Evolutionary conservation across 2,329 filamentous ascomycete species (phyloP).

Genomic region (Capronia epimyces): DNA sequence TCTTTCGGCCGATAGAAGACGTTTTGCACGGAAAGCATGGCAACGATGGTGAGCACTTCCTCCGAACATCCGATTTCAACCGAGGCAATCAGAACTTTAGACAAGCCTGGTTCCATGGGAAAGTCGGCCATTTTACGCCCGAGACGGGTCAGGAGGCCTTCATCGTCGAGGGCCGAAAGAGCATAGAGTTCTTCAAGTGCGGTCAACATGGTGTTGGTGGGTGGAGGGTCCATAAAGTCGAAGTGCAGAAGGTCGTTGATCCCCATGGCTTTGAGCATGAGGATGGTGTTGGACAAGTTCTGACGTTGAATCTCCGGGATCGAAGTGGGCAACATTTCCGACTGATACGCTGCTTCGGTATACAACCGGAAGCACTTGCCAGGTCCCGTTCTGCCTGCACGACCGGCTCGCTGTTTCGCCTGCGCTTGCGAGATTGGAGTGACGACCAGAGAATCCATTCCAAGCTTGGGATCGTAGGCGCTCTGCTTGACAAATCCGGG

Average conservation of each 20-base stretch:
- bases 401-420: constrained; percentile 86
- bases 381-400: constrained; percentile 88
- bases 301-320: constrained; percentile 96
- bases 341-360: constrained; percentile 90
- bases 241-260: constrained; percentile 97
- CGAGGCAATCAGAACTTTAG: constrained; percentile 82
- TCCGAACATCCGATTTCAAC: constrained; percentile 87
- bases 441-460: constrained; percentile 94
- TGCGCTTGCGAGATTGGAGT: constrained; percentile 96
- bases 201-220: constrained; percentile 95
- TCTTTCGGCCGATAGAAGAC: constrained; percentile 96
- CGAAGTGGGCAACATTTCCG: constrained; percentile 92
- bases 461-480: constrained; percentile 91
- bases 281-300: constrained; percentile 84
- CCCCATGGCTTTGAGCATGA: constrained; percentile 98
- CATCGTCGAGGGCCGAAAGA: constrained; percentile 84
- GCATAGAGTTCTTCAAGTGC: constrained; percentile 93
- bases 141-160: constrained; percentile 83
- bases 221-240: constrained; percentile 98
- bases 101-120: constrained; percentile 89
- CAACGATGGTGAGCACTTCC: constrained; percentile 88
- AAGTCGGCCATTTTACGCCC: constrained; percentile 98
- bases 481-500: constrained; percentile 98
- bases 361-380: constrained; percentile 95
- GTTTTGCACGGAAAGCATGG: constrained; percentile 80